phyloP scores from a whole-genome alignment of 257 asterid genomes.

The Striga asiatica region DNA sequence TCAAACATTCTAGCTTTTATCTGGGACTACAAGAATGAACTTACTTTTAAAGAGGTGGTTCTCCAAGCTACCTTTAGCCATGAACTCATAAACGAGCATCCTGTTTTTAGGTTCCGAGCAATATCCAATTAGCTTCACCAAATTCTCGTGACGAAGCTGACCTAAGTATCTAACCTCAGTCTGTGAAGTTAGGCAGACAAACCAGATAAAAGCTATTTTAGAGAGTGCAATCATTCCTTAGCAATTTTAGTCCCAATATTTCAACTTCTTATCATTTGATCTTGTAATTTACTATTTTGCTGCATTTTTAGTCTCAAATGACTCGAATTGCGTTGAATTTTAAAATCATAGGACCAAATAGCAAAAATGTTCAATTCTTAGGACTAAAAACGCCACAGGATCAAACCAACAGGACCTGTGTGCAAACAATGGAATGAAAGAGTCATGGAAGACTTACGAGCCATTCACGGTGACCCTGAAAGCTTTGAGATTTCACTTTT shows the following conservation, averaged over 20 bases:
- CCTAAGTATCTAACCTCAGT: slow-evolving; percentile 58
- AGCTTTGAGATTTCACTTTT: slow-evolving; percentile 45
- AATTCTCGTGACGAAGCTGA: slow-evolving; percentile 49
- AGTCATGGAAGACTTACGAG: slow-evolving; percentile 34
- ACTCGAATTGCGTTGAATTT: too few species aligned
- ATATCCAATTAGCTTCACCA: slow-evolving; percentile 69
- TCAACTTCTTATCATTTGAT: too few species aligned
- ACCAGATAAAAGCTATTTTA: background rate
- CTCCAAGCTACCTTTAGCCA: slow-evolving; percentile 74
- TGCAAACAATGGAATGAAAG: too few species aligned
- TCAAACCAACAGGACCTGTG: too few species aligned
- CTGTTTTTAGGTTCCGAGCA: slow-evolving; percentile 51
- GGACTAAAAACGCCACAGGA: too few species aligned
- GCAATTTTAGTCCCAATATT: too few species aligned
- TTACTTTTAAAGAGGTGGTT: slow-evolving; percentile 62
- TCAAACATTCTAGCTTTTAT: too few species aligned
- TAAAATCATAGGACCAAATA: too few species aligned
- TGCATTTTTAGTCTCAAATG: too few species aligned
- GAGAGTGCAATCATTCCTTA: too few species aligned
- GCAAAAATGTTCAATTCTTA: too few species aligned
- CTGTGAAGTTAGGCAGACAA: slow-evolving; percentile 20
- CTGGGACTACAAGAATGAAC: background rate
- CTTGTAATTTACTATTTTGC: too few species aligned
- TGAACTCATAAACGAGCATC: slow-evolving; percentile 59
- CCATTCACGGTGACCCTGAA: slow-evolving; percentile 79